Conservation (phyloP, 2,329 filamentous ascomycete genomes). For the Cordyceps tenuipes region DNA sequence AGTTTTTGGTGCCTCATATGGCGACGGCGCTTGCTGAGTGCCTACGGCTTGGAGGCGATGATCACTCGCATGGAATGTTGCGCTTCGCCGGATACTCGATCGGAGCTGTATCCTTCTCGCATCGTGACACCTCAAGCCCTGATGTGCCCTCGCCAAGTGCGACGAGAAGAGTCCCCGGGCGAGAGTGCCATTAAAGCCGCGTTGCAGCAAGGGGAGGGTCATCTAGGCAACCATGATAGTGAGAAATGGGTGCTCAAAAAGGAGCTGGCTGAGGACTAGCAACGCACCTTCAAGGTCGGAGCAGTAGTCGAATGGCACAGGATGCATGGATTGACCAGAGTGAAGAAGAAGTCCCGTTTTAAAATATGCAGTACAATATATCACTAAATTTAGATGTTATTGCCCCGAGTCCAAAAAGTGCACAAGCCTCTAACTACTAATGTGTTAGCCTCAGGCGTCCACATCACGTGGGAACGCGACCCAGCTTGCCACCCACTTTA, state of each 20-base stretch:
- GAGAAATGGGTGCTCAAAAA: neutral
- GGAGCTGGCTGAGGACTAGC: neutral
- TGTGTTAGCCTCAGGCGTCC: too few species aligned
- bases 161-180: neutral
- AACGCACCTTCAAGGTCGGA: neutral
- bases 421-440: too few species aligned
- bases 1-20: slow-evolving; percentile 62
- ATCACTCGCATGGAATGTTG: slow-evolving; percentile 2
- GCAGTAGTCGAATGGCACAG: neutral
- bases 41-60: neutral
- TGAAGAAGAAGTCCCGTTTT: too few species aligned
- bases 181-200: neutral
- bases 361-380: too few species aligned
- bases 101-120: neutral
- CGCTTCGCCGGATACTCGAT: neutral
- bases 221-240: neutral
- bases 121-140: neutral
- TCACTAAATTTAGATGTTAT: too few species aligned
- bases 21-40: slow-evolving; percentile 10
- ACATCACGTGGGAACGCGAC: slow-evolving; percentile 5
- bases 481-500: neutral
- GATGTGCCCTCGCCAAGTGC: neutral
- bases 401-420: too few species aligned
- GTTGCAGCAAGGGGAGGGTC: neutral
- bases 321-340: neutral